Percentiles rank a stretch among this genome's conserved stretches.
phyloP scores from a whole-genome alignment of 2,329 filamentous ascomycete genomes.

The Cytospora leucostoma region DNA sequence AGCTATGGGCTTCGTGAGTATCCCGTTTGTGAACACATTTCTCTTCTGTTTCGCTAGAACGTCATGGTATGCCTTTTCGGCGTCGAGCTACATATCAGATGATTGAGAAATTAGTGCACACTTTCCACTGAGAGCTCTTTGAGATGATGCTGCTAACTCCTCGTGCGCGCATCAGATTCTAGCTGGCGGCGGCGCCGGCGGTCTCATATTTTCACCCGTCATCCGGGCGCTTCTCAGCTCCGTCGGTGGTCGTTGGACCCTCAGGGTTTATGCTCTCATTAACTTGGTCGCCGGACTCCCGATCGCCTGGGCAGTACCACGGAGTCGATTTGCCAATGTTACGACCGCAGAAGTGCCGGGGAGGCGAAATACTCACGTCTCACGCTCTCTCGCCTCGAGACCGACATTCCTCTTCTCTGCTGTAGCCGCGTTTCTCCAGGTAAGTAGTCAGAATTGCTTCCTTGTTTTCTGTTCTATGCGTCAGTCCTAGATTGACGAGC shows the following conservation, averaged over 20 bases:
- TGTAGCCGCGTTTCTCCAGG: constrained; percentile 43
- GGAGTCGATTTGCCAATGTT: constrained; percentile 40
- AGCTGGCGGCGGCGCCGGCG: constrained; percentile 45
- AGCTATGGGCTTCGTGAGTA: constrained; percentile 46
- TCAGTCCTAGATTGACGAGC: constrained; percentile 22
- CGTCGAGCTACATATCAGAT: background rate
- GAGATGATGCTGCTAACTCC: background rate
- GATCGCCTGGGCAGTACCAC: constrained; percentile 43
- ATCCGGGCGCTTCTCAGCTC: constrained; percentile 43
- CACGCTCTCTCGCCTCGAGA: constrained; percentile 40
- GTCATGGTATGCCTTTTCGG: background rate
- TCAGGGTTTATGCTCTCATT: constrained; percentile 42
- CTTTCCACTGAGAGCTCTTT: too few relatives aligned
- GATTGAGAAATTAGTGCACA: background rate
- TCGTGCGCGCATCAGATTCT: constrained; percentile 35
- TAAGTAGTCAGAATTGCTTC: constrained; percentile 24
- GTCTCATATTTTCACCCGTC: constrained; percentile 44
- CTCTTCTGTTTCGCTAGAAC: background rate
- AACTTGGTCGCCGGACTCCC: constrained; percentile 42
- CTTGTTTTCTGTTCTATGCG: background rate
- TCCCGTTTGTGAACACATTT: constrained; percentile 16
- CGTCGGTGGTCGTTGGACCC: constrained; percentile 47
- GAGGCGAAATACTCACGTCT: constrained; percentile 41
- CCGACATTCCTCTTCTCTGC: constrained; percentile 45
- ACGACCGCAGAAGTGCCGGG: constrained; percentile 28